Conservation (phyloP, 257 asterid genomes). For the Solanum commersonii region DNA sequence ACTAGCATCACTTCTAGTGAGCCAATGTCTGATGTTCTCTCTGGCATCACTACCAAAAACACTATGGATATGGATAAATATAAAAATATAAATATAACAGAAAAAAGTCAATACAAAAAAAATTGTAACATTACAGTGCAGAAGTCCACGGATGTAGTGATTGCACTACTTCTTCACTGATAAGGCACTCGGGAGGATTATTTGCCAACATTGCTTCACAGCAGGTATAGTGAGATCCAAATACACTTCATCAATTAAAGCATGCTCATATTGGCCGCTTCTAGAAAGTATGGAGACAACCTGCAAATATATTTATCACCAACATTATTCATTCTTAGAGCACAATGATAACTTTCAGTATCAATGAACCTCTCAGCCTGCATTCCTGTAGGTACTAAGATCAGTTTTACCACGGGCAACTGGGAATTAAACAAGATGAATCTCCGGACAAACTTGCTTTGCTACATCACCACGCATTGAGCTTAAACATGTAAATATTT, state of each 20-base stretch:
- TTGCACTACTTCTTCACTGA: constrained; percentile 61
- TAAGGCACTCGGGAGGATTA: too few species aligned
- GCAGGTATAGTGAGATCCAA: constrained; percentile 94
- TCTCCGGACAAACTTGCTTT: constrained; percentile 70
- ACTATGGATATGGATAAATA: not conserved
- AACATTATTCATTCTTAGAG: not conserved
- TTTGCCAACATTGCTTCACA: constrained; percentile 46
- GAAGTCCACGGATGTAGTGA: constrained; percentile 15
- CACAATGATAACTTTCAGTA: not conserved
- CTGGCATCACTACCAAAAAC: constrained; percentile 14
- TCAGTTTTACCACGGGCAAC: constrained; percentile 97
- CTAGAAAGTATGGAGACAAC: constrained; percentile 81
- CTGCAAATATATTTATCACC: constrained; percentile 26
- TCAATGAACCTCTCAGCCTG: constrained; percentile 72
- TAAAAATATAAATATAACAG: too few species aligned
- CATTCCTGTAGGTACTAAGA: constrained; percentile 66
- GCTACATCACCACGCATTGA: constrained; percentile 88
- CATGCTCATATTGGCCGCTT: constrained; percentile 82
- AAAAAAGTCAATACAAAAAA: not conserved
- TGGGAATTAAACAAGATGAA: constrained; percentile 91
- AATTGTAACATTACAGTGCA: not conserved
- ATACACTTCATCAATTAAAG: constrained; percentile 96
- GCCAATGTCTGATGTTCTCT: constrained; percentile 55
- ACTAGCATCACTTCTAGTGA: constrained; percentile 39
- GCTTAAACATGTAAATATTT: too few species aligned